Conservation (phyloP, 345 rosid genomes). For the Gossypium turneri region DNA sequence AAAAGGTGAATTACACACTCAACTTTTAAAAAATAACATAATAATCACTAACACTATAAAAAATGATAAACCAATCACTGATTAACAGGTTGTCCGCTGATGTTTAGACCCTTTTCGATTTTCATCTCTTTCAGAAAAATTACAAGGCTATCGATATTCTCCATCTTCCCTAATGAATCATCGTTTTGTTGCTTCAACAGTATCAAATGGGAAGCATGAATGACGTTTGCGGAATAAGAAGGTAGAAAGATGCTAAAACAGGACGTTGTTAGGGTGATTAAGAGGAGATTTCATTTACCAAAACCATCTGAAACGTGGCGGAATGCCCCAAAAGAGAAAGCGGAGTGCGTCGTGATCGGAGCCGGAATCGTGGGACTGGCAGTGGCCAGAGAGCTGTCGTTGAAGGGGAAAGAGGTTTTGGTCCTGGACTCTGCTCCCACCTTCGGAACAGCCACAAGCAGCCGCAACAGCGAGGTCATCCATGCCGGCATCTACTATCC, state of each 20-base stretch:
- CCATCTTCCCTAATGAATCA: neutral
- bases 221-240: neutral
- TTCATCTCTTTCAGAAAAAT: too few species aligned
- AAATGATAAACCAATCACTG: too few species aligned
- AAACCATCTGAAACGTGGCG: neutral
- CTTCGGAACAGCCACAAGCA: conserved; percentile 76
- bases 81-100: too few species aligned
- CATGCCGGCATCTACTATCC: conserved; percentile 96
- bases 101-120: too few species aligned
- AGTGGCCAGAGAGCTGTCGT: conserved; percentile 64
- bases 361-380: conserved; percentile 91
- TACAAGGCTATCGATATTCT: too few species aligned
- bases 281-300: neutral
- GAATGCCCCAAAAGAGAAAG: conserved; percentile 50
- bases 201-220: neutral
- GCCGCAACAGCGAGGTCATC: conserved; percentile 88
- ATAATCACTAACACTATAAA: fast-evolving
- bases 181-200: neutral
- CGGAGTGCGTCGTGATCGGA: conserved; percentile 80
- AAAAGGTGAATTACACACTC: too few species aligned
- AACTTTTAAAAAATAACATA: too few species aligned
- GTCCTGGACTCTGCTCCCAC: conserved; percentile 77
- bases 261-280: neutral
- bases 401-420: conserved; percentile 59
- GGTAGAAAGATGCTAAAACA: conserved; percentile 5